Base-by-base conservation (phyloP, 1,284 basidiomycete species). In the Leccinum colubrinum region DNA sequence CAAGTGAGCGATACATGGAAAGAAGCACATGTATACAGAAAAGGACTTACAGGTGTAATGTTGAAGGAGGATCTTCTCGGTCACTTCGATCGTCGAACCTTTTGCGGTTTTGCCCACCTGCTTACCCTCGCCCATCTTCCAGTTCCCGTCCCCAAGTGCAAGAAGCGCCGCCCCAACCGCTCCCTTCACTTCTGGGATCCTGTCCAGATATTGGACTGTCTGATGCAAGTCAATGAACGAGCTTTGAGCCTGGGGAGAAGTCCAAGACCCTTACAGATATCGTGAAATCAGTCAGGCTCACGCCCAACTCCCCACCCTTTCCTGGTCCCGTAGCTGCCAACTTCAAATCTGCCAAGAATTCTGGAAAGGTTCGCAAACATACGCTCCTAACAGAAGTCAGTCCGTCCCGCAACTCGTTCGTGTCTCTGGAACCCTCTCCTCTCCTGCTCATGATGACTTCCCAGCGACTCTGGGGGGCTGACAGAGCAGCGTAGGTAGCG, bases 91-190 rank as follows among this genome's bases (percentile, higher is more conserved):
- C 1, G 75, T 65, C 58, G 76, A 72, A 5, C 41, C 33, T 62
- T 83, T 84, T 3, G 74, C 64, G 1, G 71, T 73, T 66, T 84
- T 86, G 4, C 82, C 83, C 3, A 87, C 83, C 65, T 82, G 81
- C 30, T 88, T 80, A 2, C 91, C 90, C 64, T 91, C 90, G 4
- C 91, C 91, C 91, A 93, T 93, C 74, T 85, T 90, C 91, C 91
- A 93, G 66, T 93, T 93, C 3, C 91, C 91, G 64, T 93, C 91
- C 1, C 91, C 91, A 1, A 93, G 81, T 1, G 84, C 83, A 51
- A 85, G 71, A 41, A 93, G 76, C 0, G 86, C 85, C 2, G 88
- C 78, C 1, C 82, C 82, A 11, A 86, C 88, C 0, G 87, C 89
- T 33, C 79, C 80, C 59, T 84, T 81, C 3, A 93, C 87, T 50